Evolutionary conservation across 1,284 basidiomycete genomes (phyloP).

Genomic region (Golubevia pallescens): DNA sequence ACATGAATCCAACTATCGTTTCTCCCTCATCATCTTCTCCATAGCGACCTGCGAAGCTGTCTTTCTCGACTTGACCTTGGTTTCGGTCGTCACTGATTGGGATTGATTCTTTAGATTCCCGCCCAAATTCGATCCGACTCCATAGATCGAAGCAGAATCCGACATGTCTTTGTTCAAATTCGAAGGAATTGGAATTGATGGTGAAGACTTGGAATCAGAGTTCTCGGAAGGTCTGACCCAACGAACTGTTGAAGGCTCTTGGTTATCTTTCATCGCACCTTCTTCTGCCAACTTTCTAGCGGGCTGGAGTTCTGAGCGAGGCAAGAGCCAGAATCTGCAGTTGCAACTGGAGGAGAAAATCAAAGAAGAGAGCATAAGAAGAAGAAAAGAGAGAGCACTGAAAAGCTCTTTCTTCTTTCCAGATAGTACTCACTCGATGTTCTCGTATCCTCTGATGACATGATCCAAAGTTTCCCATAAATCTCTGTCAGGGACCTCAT

Average conservation of each 20-base stretch:
- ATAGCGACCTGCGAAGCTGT: background rate
- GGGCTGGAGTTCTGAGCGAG: conserved; percentile 23
- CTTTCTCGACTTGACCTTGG: background rate
- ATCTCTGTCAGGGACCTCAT: conserved; percentile 53
- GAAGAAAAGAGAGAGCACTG: background rate
- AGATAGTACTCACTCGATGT: conserved; percentile 33
- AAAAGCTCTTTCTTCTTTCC: background rate
- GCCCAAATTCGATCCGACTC: background rate
- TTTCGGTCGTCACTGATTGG: background rate
- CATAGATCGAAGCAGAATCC: background rate
- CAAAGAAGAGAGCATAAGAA: background rate
- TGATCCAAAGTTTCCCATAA: conserved; percentile 58
- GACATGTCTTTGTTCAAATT: background rate
- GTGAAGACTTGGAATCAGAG: background rate
- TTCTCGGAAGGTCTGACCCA: conserved; percentile 24
- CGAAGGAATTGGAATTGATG: background rate
- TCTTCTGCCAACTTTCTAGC: conserved; percentile 41
- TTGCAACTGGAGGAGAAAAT: conserved; percentile 28
- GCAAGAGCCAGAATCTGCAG: conserved; percentile 56
- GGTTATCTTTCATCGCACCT: conserved; percentile 49
- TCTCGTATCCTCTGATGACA: conserved; percentile 42
- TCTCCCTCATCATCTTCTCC: background rate
- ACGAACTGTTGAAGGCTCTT: conserved; percentile 42
- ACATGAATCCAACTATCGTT: background rate
- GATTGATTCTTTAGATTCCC: background rate